Conservation (phyloP, 345 rosid genomes). For the Eucalyptus sp. region DNA sequence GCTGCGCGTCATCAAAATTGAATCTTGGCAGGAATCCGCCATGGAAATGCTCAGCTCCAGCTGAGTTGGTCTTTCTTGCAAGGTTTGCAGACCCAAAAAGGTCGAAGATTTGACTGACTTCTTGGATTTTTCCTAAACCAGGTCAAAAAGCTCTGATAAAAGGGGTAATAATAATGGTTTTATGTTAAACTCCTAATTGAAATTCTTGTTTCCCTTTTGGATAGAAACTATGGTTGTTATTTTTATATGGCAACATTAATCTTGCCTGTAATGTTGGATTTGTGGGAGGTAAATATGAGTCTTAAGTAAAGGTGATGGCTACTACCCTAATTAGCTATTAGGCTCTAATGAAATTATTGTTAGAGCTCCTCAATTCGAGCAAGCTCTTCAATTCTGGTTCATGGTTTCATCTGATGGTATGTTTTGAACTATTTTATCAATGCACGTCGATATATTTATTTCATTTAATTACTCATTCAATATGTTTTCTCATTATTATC, state of each 20-base stretch:
- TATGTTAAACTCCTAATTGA: not conserved
- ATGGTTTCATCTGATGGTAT: not conserved
- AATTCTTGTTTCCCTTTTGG: not conserved
- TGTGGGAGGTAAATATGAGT: not conserved
- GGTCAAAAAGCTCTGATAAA: not conserved
- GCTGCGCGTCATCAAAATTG: not conserved
- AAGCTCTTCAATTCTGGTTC: not conserved
- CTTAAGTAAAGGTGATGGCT: not conserved
- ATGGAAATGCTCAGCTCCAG: not conserved
- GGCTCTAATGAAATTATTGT: not conserved
- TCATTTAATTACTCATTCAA: not conserved
- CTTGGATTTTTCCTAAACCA: not conserved
- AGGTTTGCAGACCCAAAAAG: not conserved
- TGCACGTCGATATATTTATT: fast-evolving
- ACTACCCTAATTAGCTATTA: not conserved
- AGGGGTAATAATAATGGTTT: not conserved
- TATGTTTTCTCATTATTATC: not conserved
- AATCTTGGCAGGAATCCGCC: not conserved
- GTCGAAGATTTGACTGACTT: not conserved
- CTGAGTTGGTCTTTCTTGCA: not conserved
- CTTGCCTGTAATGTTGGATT: not conserved
- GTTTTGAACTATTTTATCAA: not conserved
- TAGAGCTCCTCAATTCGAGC: not conserved
- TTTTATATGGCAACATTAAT: not conserved
- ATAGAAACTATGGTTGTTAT: not conserved